These are phyloP conservation scores for Termitomyces sp. DNA, from an alignment of 768 basidiomycete species.

Conservation along the genomic window DNA sequence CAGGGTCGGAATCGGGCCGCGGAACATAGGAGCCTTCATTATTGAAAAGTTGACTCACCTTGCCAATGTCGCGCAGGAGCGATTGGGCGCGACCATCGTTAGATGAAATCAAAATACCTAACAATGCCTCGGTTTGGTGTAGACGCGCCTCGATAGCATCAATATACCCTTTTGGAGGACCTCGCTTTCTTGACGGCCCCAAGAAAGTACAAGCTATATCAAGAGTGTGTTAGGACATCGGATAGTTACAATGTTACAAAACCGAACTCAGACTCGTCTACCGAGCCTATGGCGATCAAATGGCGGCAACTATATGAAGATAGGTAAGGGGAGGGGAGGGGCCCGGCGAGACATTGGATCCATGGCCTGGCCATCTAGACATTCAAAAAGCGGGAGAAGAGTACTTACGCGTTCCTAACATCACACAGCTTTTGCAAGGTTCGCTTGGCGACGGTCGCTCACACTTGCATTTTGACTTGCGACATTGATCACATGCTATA, in stretches of 20 bases:
- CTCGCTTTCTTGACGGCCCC: slow-evolving; percentile 76
- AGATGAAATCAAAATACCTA: slow-evolving; percentile 72
- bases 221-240: slow-evolving; percentile 6
- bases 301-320: slow-evolving; percentile 5
- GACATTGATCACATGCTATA: slow-evolving; percentile 81
- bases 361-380: neutral
- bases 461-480: slow-evolving; percentile 89
- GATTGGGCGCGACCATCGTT: slow-evolving; percentile 33
- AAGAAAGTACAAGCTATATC: slow-evolving; percentile 67
- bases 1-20: slow-evolving; percentile 7
- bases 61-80: slow-evolving; percentile 43
- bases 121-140: slow-evolving; percentile 85
- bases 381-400: slow-evolving; percentile 9
- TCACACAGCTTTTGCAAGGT: slow-evolving; percentile 72
- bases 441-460: slow-evolving; percentile 57
- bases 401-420: slow-evolving; percentile 61
- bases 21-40: neutral
- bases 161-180: slow-evolving; percentile 92
- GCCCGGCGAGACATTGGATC: slow-evolving; percentile 5
- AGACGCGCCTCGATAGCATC: slow-evolving; percentile 89
- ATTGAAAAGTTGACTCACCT: slow-evolving; percentile 29
- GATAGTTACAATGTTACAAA: slow-evolving; percentile 6
- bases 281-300: neutral
- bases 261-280: neutral
- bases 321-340: neutral